Evolutionary conservation across 257 asterid species (phyloP), one percentile per base, ranked within the genome.

Genomic region (Forsythia viridissima): DNA sequence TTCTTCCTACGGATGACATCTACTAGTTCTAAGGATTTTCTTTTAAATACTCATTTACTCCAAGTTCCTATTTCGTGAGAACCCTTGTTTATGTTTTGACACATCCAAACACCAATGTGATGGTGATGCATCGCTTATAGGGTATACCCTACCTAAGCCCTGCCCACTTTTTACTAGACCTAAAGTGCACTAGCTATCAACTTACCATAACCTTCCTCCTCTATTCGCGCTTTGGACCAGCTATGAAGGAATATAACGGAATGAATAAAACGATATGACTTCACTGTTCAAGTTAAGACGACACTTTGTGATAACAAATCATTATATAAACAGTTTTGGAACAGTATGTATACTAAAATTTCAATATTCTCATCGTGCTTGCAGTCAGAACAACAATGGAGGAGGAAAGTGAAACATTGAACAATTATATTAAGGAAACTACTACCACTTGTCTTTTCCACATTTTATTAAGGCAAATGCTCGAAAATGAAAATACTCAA

Each of bases 391-490:
- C 2, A 15, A 48, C 6, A 43, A 43, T 57, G 43, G n/a, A 51
- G 34, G 30, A 18, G 41, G 9, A 72, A 74, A 46, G 24, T 63
- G 51, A 63, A 61, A 52, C 34, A 39, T 13, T 70, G 52, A 57
- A 38, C 18, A 75, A 67, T 46, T 37, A 59, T 40, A 70, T 5
- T 24, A 42, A 71, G 70, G 24, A 48, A 38, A 48, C 65, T 70
- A 71, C 79, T 63, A 6, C 4, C 37, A 82, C 70, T 20, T 69
- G 75, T 79, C 78, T 75, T 24, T 39, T 59, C 68, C 43, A 75
- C 10, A 66, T 68, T 52, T 38, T 79, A 70, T 57, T 67, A 66
- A 18, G 66, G 20, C 20, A 74, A 57, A 43, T 41, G 72, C 57
- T 77, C 52, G 9, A 30, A 48, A 48, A 13, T 48, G 20, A 48